Evolutionary conservation across 1,139 yeast genomes (phyloP), one percentile per base, ranked within the genome.

Genomic region (Blastobotrys indianensis): DNA sequence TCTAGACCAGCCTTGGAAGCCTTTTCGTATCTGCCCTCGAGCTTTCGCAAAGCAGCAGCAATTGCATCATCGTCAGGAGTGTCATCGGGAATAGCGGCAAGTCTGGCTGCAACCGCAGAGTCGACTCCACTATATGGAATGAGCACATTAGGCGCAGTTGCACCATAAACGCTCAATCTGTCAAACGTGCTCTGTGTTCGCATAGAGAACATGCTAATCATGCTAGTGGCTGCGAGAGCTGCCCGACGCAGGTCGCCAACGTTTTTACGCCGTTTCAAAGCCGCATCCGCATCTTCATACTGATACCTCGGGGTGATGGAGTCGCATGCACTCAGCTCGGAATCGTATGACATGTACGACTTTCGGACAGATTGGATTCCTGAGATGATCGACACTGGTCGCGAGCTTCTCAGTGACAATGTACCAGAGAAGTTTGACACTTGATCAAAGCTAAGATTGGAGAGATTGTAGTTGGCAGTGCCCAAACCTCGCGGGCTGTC

Each of bases 11-110:
- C 29, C 16, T 25, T 37, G 32, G 39, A 42, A 35, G 43, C 45
- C 44, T 53, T 55, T 11, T 44, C 47, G 37, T 52, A 74, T 35
- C 73, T 77, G 0, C 96, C 97, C 63, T 85, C 94, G 29, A 88
- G 68, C 62, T 85, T 86, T 61, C 73, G 72, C 51, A 88, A 69
- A 0, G 97, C 92, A 45, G 79, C 77, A 47, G 74, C 76, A n/a
- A 88, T 71, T 0, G 95, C 96, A 61, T 80, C 80, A 28, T 77
- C 81, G 34, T 74, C 77, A 39, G 76, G 69, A 0, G 82, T 70
- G 49, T 82, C 90, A 60, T 87, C 95, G 0, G 95, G 90, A 41
- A 87, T 80, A 2, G 58, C 53, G 1, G 59, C 60, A 33, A 58
- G 47, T 37, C 54, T 53, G 2, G 60, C 60, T 13, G 60, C 61